Evolutionary conservation across 768 basidiomycete species (phyloP).

Genomic region (Russula griseocarnosa): DNA sequence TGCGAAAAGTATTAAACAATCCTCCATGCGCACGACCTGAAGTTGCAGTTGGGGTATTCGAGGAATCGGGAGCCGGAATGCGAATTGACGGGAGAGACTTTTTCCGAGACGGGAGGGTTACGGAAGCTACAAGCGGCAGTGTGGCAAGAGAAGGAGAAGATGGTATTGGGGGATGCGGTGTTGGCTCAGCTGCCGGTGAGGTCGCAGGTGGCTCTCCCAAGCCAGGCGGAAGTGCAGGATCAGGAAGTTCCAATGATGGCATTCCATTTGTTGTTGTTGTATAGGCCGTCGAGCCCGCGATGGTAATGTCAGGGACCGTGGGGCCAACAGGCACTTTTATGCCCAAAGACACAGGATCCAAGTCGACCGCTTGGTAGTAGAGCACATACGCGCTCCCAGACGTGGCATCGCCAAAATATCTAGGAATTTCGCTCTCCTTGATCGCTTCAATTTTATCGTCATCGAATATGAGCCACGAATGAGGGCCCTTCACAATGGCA

Average conservation of each 20-base stretch:
- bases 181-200: neutral
- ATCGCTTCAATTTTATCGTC: conserved; percentile 90
- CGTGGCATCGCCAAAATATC: conserved; percentile 90
- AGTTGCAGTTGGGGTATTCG: conserved; percentile 16
- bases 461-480: conserved; percentile 87
- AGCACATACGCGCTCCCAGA: conserved; percentile 92
- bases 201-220: conserved; percentile 8
- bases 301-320: conserved; percentile 25
- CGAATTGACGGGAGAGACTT: conserved; percentile 23
- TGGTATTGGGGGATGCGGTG: conserved; percentile 25
- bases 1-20: conserved; percentile 25
- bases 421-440: conserved; percentile 83
- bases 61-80: conserved; percentile 21
- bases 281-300: conserved; percentile 10
- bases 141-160: conserved; percentile 29
- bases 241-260: conserved; percentile 4
- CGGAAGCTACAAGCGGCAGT: conserved; percentile 23
- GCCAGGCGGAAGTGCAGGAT: conserved; percentile 21
- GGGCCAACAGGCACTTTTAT: conserved; percentile 42
- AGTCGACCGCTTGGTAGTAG: conserved; percentile 92
- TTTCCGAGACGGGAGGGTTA: conserved; percentile 21
- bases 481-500: conserved; percentile 83
- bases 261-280: conserved; percentile 1
- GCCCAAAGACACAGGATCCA: conserved; percentile 71
- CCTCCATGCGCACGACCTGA: conserved; percentile 22